Conservation (phyloP, 2,329 filamentous ascomycete genomes). For the Aspergillus nomiae region DNA sequence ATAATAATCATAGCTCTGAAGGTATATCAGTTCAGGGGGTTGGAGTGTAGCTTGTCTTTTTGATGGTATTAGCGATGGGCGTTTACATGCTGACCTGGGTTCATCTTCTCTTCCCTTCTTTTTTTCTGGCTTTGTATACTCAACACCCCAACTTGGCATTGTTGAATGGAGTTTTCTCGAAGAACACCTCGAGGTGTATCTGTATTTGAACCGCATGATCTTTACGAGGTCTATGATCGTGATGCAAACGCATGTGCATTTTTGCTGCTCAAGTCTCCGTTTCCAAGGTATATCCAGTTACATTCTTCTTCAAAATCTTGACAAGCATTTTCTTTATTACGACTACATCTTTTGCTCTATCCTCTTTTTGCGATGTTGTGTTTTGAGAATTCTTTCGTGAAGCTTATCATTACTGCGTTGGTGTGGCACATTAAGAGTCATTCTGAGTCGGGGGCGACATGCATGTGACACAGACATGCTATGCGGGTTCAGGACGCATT, state of each 20-base stretch:
- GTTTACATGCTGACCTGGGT: background rate
- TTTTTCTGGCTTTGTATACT: background rate
- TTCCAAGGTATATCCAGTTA: background rate
- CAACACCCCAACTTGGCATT: background rate
- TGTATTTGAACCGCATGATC: background rate
- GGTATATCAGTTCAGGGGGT: conserved; percentile 1
- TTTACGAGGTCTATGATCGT: background rate
- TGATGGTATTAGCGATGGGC: background rate
- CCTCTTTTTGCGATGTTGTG: background rate
- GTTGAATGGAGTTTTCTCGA: background rate
- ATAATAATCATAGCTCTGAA: background rate
- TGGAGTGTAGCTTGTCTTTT: background rate
- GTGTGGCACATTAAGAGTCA: background rate
- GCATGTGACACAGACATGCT: background rate
- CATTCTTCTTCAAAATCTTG: background rate
- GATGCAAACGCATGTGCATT: background rate
- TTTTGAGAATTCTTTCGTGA: background rate
- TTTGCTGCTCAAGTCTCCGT: background rate
- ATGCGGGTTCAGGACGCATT: conserved; percentile 1
- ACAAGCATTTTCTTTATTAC: background rate
- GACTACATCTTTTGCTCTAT: background rate
- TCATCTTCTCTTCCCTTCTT: background rate
- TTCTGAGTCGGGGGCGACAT: background rate
- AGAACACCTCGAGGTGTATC: background rate
- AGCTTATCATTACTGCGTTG: conserved; percentile 13